phyloP scores from a whole-genome alignment of 2,329 filamentous ascomycete genomes.

The Botrytis porri region DNA sequence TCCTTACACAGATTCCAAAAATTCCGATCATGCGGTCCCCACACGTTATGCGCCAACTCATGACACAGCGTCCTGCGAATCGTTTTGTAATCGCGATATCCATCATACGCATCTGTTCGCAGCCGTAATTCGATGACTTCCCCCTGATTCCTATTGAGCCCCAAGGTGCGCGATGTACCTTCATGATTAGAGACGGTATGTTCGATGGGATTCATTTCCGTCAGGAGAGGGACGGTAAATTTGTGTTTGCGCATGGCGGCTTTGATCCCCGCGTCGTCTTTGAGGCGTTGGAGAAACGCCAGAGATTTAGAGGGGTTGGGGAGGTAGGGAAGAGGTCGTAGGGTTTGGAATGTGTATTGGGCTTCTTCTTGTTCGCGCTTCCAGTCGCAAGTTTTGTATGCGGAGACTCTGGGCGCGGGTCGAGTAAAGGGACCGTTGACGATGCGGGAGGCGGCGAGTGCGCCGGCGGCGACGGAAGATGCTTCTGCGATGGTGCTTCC shows the following conservation, averaged over 20 bases:
- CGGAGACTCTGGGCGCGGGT: slow-evolving; percentile 37
- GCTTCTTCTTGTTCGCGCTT: slow-evolving; percentile 47
- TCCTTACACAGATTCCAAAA: slow-evolving; percentile 89
- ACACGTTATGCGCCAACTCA: slow-evolving; percentile 90
- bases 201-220: slow-evolving; percentile 89
- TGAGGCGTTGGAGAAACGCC: slow-evolving; percentile 70
- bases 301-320: slow-evolving; percentile 70
- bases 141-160: slow-evolving; percentile 81
- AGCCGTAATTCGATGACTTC: slow-evolving; percentile 88
- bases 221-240: slow-evolving; percentile 81
- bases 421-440: slow-evolving; percentile 39
- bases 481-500: slow-evolving; percentile 61
- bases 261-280: slow-evolving; percentile 80
- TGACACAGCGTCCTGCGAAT: slow-evolving; percentile 92
- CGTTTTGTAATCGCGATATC: slow-evolving; percentile 87
- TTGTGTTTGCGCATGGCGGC: slow-evolving; percentile 78
- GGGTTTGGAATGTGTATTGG: slow-evolving; percentile 75
- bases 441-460: slow-evolving; percentile 47
- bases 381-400: slow-evolving; percentile 45
- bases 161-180: slow-evolving; percentile 70
- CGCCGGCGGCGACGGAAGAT: slow-evolving; percentile 49
- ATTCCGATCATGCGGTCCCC: slow-evolving; percentile 74
- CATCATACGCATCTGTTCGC: slow-evolving; percentile 90
- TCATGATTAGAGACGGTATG: slow-evolving; percentile 73
- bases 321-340: slow-evolving; percentile 74